Percentiles rank a stretch among this genome's conserved stretches.
These are phyloP conservation scores for Acacia concinna DNA, from an alignment of 331 rosid species.

Conservation along the genomic window DNA sequence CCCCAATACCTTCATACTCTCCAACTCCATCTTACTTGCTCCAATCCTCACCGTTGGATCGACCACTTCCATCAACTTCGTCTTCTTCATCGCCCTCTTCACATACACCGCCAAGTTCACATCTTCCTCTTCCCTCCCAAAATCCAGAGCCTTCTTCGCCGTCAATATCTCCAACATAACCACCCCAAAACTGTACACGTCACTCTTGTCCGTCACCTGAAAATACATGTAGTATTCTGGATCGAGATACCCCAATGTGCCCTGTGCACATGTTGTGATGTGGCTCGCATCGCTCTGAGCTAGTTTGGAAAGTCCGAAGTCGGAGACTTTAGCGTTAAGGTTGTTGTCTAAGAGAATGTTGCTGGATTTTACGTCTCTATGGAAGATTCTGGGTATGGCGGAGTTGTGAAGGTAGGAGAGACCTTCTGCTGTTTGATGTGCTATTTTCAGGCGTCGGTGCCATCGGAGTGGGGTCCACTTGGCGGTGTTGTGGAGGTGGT, in stretches of 20 bases:
- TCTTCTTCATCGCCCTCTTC: slow-evolving; percentile 42
- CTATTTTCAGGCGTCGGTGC: slow-evolving; percentile 31
- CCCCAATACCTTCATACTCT: slow-evolving; percentile 45
- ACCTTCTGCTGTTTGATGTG: slow-evolving; percentile 42
- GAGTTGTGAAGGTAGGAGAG: slow-evolving; percentile 44
- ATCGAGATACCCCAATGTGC: slow-evolving; percentile 47
- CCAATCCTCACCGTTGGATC: slow-evolving; percentile 37
- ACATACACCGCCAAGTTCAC: slow-evolving; percentile 49
- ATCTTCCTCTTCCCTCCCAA: slow-evolving; percentile 51
- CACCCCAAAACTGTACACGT: slow-evolving; percentile 50
- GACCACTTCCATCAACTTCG: slow-evolving; percentile 36
- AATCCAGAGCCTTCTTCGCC: slow-evolving; percentile 48
- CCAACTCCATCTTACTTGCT: slow-evolving; percentile 40
- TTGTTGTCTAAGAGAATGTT: slow-evolving; percentile 36
- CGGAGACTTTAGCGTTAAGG: slow-evolving; percentile 39
- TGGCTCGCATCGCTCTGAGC: slow-evolving; percentile 40
- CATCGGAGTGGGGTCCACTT: slow-evolving; percentile 30
- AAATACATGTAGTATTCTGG: slow-evolving; percentile 48
- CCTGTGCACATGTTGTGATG: slow-evolving; percentile 51
- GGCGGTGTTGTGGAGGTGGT: slow-evolving; percentile 34
- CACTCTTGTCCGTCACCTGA: slow-evolving; percentile 48
- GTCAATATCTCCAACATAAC: slow-evolving; percentile 50
- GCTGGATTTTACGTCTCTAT: slow-evolving; percentile 45
- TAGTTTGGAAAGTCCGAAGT: slow-evolving; percentile 47
- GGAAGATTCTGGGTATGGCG: slow-evolving; percentile 39